Percentiles rank a stretch among this genome's conserved stretches.
Evolutionary conservation across 306 rosid genomes (phyloP).

Genomic region (Vigna radiata): DNA sequence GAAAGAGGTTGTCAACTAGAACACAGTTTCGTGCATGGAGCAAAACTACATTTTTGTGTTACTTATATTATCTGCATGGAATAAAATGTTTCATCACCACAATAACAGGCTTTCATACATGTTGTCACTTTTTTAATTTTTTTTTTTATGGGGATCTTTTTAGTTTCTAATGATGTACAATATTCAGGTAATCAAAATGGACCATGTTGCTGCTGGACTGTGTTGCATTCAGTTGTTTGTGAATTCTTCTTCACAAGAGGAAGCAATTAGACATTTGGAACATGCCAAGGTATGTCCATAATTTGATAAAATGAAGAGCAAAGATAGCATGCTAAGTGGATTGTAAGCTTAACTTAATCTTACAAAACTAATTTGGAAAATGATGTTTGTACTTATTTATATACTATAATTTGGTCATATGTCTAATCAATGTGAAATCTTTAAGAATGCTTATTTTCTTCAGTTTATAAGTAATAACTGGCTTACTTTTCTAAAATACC

Average conservation of each 20-base stretch:
- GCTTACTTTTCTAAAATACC: neutral
- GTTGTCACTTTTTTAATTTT: neutral
- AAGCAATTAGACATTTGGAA: slow-evolving; percentile 94
- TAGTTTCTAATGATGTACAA: slow-evolving; percentile 28
- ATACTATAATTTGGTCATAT: too few relatives aligned
- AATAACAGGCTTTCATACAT: neutral
- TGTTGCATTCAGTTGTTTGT: slow-evolving; percentile 97
- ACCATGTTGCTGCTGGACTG: slow-evolving; percentile 96
- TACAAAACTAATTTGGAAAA: too few relatives aligned
- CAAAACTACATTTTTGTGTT: neutral
- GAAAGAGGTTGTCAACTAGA: slow-evolving; percentile 7
- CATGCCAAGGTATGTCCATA: slow-evolving; percentile 80
- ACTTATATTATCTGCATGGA: slow-evolving; percentile 13
- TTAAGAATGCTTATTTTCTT: neutral
- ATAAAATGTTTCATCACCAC: slow-evolving; percentile 6
- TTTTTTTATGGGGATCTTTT: neutral
- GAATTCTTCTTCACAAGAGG: slow-evolving; percentile 86
- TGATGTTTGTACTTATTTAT: too few relatives aligned
- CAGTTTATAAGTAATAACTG: neutral
- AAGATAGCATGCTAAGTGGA: neutral
- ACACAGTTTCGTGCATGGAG: slow-evolving; percentile 20
- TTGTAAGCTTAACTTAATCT: too few relatives aligned
- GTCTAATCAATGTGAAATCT: too few relatives aligned
- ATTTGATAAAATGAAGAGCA: slow-evolving; percentile 16
- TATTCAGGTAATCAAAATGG: slow-evolving; percentile 84